Conservation (phyloP, 805 yeast genomes). For the Saccharomyces mikatae region DNA sequence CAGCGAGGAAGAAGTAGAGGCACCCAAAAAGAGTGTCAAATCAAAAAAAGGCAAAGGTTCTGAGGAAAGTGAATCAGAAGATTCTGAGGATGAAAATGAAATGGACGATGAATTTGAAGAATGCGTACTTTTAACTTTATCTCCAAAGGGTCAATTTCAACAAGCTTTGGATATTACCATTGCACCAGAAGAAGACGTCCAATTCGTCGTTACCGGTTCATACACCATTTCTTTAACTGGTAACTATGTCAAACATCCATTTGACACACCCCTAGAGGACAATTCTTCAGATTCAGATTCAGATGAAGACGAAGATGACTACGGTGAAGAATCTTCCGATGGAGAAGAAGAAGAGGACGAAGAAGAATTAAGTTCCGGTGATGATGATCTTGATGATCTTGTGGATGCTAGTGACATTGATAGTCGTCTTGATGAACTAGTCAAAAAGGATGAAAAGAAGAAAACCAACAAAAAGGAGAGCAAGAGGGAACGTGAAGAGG, state of each 20-base stretch:
- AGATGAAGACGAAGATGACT: constrained; percentile 32
- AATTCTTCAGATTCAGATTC: constrained; percentile 64
- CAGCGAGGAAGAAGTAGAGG: constrained; percentile 21
- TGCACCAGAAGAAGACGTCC: constrained; percentile 87
- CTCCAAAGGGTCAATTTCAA: constrained; percentile 79
- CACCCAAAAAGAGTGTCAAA: constrained; percentile 29
- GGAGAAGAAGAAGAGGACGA: constrained; percentile 43
- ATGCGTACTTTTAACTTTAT: constrained; percentile 78
- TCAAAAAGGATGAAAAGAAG: constrained; percentile 49
- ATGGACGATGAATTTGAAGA: constrained; percentile 76
- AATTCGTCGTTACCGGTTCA: constrained; percentile 92
- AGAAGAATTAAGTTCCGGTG: constrained; percentile 35
- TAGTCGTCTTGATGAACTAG: constrained; percentile 65
- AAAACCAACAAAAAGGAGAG: constrained; percentile 29
- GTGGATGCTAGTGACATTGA: constrained; percentile 66
- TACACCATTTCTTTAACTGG: constrained; percentile 89
- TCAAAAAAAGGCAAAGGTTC: constrained; percentile 35
- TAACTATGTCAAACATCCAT: constrained; percentile 94
- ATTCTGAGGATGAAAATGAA: constrained; percentile 49
- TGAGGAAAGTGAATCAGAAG: constrained; percentile 41
- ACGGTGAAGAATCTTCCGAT: constrained; percentile 33
- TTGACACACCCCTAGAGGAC: constrained; percentile 44
- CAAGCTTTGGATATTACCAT: constrained; percentile 86
- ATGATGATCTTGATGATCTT: constrained; percentile 48
- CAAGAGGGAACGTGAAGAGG: constrained; percentile 27